These are phyloP conservation scores for Achlya hypogyna DNA, from an alignment of 352 stramenopile species.

Conservation along the genomic window DNA sequence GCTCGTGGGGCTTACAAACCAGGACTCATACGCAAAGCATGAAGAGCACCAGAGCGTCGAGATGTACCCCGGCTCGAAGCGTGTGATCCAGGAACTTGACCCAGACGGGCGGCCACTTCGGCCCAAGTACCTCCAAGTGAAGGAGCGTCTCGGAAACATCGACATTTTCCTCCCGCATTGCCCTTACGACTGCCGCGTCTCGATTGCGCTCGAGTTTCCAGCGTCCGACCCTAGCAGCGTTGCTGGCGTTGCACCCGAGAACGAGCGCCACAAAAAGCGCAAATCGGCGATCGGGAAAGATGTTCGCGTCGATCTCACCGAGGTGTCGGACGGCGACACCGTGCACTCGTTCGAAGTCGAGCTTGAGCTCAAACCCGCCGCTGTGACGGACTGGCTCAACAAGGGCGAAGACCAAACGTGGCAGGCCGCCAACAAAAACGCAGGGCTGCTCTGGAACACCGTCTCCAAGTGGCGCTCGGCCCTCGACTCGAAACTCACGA, in stretches of 20 bases:
- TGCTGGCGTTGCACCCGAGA: conserved; percentile 56
- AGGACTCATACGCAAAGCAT: conserved; percentile 61
- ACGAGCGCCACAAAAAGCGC: conserved; percentile 64
- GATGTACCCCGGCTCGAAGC: conserved; percentile 67
- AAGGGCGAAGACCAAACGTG: conserved; percentile 65
- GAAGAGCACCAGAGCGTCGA: conserved; percentile 73
- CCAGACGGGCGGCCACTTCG: conserved; percentile 40
- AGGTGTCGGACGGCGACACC: conserved; percentile 67
- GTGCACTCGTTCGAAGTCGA: conserved; percentile 69
- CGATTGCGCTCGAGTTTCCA: conserved; percentile 75
- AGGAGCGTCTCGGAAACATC: conserved; percentile 70
- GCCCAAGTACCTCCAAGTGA: conserved; percentile 44
- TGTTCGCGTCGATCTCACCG: conserved; percentile 74
- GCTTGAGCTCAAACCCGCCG: conserved; percentile 54
- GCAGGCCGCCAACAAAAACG: conserved; percentile 39
- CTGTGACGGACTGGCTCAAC: conserved; percentile 68
- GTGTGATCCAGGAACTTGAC: conserved; percentile 68
- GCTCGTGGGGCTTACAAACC: conserved; percentile 56
- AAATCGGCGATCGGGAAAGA: conserved; percentile 65
- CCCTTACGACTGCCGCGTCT: conserved; percentile 75
- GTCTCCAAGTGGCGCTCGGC: no score
- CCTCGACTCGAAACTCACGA: no score
- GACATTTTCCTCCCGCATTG: conserved; percentile 83
- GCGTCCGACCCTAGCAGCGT: conserved; percentile 31
- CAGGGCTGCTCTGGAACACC: conserved; percentile 14